phyloP scores from a whole-genome alignment of 1,284 basidiomycete genomes.

The Leccinum pachyderme region DNA sequence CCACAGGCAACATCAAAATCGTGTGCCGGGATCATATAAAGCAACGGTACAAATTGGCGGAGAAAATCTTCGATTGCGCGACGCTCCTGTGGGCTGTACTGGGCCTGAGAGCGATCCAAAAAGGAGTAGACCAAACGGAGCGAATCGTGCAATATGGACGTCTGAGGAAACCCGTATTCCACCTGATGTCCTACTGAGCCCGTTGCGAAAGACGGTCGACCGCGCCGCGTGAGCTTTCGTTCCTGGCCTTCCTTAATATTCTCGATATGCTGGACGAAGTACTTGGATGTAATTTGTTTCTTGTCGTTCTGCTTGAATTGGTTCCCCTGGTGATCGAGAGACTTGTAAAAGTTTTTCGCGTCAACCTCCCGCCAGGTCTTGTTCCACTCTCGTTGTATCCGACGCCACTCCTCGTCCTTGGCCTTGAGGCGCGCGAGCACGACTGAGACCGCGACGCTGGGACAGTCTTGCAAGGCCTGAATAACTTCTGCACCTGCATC shows the following conservation, averaged over 20 bases:
- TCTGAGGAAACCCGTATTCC: conserved; percentile 78
- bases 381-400: conserved; percentile 94
- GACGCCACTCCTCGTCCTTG: conserved; percentile 98
- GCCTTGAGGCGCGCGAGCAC: conserved; percentile 88
- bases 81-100: conserved; percentile 77
- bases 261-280: conserved; percentile 90
- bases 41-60: conserved; percentile 78
- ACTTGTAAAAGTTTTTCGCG: conserved; percentile 96
- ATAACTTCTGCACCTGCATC: conserved; percentile 85
- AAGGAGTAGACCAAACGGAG: conserved; percentile 90
- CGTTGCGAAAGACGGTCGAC: conserved; percentile 39
- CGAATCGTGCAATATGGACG: conserved; percentile 80
- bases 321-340: conserved; percentile 93
- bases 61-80: conserved; percentile 85
- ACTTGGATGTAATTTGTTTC: conserved; percentile 90
- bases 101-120: conserved; percentile 80
- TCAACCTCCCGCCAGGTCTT: conserved; percentile 97
- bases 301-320: conserved; percentile 96
- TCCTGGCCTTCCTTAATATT: conserved; percentile 69
- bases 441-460: conserved; percentile 88
- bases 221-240: conserved; percentile 43
- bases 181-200: conserved; percentile 69
- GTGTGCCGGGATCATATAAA: conserved; percentile 75
- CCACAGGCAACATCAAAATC: conserved; percentile 79
- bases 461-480: conserved; percentile 90